Base-by-base conservation (phyloP, 2,329 filamentous ascomycete genomes). In the Macrophomina phaseolina region DNA sequence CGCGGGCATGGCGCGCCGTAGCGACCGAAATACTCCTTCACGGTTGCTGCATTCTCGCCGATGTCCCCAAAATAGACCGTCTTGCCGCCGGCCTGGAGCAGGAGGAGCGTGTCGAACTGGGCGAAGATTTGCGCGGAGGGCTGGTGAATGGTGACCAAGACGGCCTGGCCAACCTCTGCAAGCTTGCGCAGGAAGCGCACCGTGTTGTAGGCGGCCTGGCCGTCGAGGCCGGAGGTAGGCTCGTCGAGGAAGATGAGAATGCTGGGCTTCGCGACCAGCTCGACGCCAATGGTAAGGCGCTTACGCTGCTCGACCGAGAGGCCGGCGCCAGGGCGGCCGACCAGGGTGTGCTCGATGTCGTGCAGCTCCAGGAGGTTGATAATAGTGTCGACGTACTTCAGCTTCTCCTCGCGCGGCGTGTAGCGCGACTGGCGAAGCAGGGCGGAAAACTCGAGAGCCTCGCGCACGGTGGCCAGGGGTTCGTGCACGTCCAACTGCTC, bases 231-330 rank as follows among this genome's bases (percentile, higher is more conserved):
- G 4, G 66, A 97, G 3, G 94, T 97, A 14, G 94, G 94, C 79
- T 98, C 94, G 73, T 98, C 94, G 48, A 97, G 88, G 82, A 97
- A 97, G 55, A 97, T 87, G 67, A 97, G 84, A 64, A 97, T 84
- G 48, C 92, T 89, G 7, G 94, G 94, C 81, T 95, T 97, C 5
- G 94, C 94, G 51, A 93, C 94, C 28, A 98, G 86, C 77, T 98
- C 94, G 18, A 98, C 94, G 79, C 93, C 94, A 69, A 98, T 97
- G 0, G 94, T 97, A 6, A 97, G 85, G 73, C 93, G 91, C 77
- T 90, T 90, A 23, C 87, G 83, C 75, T 90, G 87, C 74, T 89
- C 87, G 28, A 91, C 88, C 11, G 88, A 88, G 12, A 91, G 80
- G 11, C 85, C 87, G 64, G 83, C 84, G 0, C 88, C 88, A 0